Evolutionary conservation across 208 protist species (phyloP), one percentile per base, ranked within the genome.

Genomic region (Herpetomonas tarakana): DNA sequence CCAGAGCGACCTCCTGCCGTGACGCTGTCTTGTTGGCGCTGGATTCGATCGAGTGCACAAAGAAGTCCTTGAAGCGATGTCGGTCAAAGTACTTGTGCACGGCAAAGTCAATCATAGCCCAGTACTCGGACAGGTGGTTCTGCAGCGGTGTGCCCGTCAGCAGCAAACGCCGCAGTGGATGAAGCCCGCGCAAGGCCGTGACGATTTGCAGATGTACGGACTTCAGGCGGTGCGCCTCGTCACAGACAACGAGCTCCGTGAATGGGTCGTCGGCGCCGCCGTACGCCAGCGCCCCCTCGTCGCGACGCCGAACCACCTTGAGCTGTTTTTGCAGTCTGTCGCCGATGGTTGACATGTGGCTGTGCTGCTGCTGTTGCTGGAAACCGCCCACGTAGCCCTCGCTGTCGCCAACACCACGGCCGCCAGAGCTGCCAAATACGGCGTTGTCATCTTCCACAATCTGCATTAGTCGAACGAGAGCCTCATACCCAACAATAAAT

Each of bases 161-260:
- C 22, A 97, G 68, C 22, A 98, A 58, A 39, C 92, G 84, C 16
- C 91, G 82, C 38, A 86, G 68, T 25, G 94, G 92, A 51, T 90
- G 68, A 24, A 97, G 58, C 2, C 62, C 44, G 38, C 79, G 73
- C 9, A 97, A 50, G 9, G 83, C 83, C n/a, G 61, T 49, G 2
- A 87, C 78, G 26, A 88, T 68, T 53, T 93, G 76, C 55, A 95
- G 69, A 18, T 91, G 72, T 0, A 71, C 68, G 1, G 89, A 96
- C 75, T 97, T 97, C 1, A 98, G 71, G 12, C 89, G 65, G 64
- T 98, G 94, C 4, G 86, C 94, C 61, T 98, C 94, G 59, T 98
- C 94, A 59, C 91, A 97, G 47, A 98, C 74, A 25, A 97, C 66
- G 26, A 97, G 73, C 62, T 95, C 91, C 30, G 80, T 88, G 47